Base-by-base conservation (phyloP, 2,329 filamentous ascomycete genomes). In the Chalara sp. region DNA sequence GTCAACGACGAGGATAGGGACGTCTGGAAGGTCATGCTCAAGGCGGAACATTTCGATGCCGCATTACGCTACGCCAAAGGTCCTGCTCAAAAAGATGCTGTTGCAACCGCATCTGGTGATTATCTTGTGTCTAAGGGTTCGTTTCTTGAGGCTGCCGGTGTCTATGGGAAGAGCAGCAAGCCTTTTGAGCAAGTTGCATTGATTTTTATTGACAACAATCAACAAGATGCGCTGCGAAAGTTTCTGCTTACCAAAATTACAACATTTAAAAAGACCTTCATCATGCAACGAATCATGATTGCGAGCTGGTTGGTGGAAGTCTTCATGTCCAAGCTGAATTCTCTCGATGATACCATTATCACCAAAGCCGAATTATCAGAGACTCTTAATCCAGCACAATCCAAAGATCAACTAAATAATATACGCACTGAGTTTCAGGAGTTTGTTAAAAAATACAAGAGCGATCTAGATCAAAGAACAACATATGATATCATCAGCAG, bases 261-360 rank as follows among this genome's bases (percentile, higher is more conserved):
- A 6, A 85, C 81, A 0, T 84, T 90, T 64, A 95, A 90, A 67
- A 95, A 91, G 67, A 80, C 84, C 1, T 83, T 84, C 1, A 75
- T 84, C 32, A 99, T 99, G 91, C 93, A 99, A 69, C 78, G 92
- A 52, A 86, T 88, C 57, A 96, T 99, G 89, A 84, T 97, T 58
- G 88, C 92, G 2, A 91, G 86, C 58, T 99, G 93, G 93, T 78
- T 99, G 42, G 78, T 96, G 7, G 93, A 99, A 68, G 79, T 97
- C 2, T 99, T 92, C 68, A 99, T 99, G 90, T 88, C 90, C 5
- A 96, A 96, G 69, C 78, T 99, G 41, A 96, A 99, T 65, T 86
- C 87, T 3, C 76, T 99, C 4, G 93, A 99, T 63, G 93, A 99
- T 68, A 91, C 87, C 3, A 92, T 97, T 56, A 86, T 91, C 39